A percentile compares a stretch with the other conserved stretches of the same genome.
Conservation (phyloP, 495 filamentous ascomycete species). For the Penicillium macrosclerotiorum region DNA sequence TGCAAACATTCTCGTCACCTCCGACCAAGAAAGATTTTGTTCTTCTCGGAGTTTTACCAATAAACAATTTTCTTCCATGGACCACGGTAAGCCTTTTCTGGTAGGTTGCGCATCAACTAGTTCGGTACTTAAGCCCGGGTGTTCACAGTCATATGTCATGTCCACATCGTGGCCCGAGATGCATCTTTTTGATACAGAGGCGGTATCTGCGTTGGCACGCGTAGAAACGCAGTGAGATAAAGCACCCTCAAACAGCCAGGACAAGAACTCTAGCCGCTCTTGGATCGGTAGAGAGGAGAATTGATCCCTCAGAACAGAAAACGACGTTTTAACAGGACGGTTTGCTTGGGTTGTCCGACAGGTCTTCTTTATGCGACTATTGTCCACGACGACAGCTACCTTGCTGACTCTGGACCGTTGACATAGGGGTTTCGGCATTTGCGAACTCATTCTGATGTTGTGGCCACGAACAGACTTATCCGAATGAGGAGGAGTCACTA, state of each 20-base stretch:
- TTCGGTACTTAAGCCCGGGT: background rate
- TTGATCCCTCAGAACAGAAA: constrained; percentile 7
- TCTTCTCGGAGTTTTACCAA: constrained; percentile 12
- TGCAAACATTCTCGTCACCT: constrained; percentile 6
- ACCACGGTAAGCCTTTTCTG: constrained; percentile 12
- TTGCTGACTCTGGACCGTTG: no score
- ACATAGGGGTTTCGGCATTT: no score
- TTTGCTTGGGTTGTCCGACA: background rate
- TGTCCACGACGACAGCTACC: background rate
- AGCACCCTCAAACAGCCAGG: constrained; percentile 19
- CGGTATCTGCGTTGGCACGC: background rate
- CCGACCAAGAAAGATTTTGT: constrained; percentile 12
- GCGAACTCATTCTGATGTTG: no score
- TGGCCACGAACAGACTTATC: no score
- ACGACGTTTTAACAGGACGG: background rate
- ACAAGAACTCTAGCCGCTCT: constrained; percentile 17
- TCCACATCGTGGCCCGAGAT: background rate
- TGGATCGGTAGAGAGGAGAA: constrained; percentile 13
- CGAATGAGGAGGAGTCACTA: no score
- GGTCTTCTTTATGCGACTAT: background rate
- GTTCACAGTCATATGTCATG: background rate
- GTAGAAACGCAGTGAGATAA: background rate
- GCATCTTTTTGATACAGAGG: background rate
- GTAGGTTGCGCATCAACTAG: background rate
- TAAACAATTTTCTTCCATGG: constrained; percentile 7